phyloP scores from a whole-genome alignment of 371 early-diverging fungal genomes.

The Fennellomyces sp. region DNA sequence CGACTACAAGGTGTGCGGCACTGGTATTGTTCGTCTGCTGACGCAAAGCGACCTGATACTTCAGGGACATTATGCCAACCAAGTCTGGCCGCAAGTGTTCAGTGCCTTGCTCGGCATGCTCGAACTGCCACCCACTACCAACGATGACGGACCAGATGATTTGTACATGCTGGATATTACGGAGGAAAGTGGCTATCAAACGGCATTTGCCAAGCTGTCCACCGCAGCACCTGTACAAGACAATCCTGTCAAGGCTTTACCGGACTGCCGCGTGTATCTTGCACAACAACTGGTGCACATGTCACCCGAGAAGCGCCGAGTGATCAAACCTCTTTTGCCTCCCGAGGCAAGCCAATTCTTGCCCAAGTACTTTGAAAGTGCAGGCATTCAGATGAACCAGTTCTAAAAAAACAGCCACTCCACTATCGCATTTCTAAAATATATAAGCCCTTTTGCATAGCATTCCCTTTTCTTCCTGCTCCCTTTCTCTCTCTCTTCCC shows the following conservation, averaged over 20 bases:
- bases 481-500: neutral
- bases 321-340: slow-evolving; percentile 19
- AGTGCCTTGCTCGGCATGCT: slow-evolving; percentile 51
- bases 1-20: slow-evolving; percentile 74
- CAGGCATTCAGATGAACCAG: slow-evolving; percentile 35
- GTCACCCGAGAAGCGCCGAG: slow-evolving; percentile 33
- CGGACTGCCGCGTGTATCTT: slow-evolving; percentile 35
- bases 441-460: slow-evolving; percentile 55
- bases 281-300: slow-evolving; percentile 41
- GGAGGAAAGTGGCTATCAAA: slow-evolving; percentile 76
- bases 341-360: slow-evolving; percentile 31
- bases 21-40: slow-evolving; percentile 69
- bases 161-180: slow-evolving; percentile 75
- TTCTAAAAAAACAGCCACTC: slow-evolving; percentile 10
- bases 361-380: slow-evolving; percentile 42
- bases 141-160: slow-evolving; percentile 69
- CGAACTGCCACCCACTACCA: slow-evolving; percentile 57
- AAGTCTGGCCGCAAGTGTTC: slow-evolving; percentile 57
- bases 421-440: neutral
- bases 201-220: slow-evolving; percentile 69
- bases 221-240: slow-evolving; percentile 51
- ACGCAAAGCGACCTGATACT: slow-evolving; percentile 56
- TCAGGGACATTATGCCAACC: slow-evolving; percentile 48
- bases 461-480: neutral
- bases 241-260: slow-evolving; percentile 47